Evolutionary conservation across 129 eudicot species (phyloP).

Genomic region (Daucus carota): DH1_v3.0 NC_030384.2:47631501-47632000

Average conservation of each 20-base stretch:
- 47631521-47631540: too few species aligned
- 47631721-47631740: background rate
- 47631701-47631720: constrained; percentile 1
- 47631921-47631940: too few species aligned
- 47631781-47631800: background rate
- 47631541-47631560: too few species aligned
- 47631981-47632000: too few species aligned
- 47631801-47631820: too few species aligned
- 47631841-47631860: background rate
- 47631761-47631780: background rate
- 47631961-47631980: too few species aligned
- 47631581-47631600: too few species aligned
- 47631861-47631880: background rate
- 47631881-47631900: background rate
- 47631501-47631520: too few species aligned
- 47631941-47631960: too few species aligned
- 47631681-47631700: constrained; percentile 1
- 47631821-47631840: background rate
- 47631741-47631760: background rate
- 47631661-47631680: background rate
- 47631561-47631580: too few species aligned
- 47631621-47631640: background rate
- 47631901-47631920: too few species aligned
- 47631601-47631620: background rate
- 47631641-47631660: background rate